Percentiles rank a stretch among this genome's conserved stretches.
Conservation (phyloP, 1,284 basidiomycete species). For the Malassezia sympodialis region DNA sequence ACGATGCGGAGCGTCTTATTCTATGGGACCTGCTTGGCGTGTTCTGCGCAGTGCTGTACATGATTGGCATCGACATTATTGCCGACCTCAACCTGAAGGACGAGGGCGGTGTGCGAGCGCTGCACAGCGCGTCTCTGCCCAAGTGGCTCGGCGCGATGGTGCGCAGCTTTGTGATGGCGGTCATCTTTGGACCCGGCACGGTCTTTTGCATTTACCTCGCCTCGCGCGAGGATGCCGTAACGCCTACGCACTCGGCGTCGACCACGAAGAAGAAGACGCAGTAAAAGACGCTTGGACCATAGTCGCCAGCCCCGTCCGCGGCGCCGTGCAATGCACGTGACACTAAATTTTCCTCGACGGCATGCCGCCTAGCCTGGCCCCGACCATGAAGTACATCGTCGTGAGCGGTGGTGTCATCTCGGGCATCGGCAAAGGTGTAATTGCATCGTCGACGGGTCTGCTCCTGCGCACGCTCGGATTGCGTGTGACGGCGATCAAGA, state of each 20-base stretch:
- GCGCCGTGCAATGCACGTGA: slow-evolving; percentile 9
- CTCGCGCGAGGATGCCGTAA: slow-evolving; percentile 13
- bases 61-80: slow-evolving; percentile 7
- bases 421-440: slow-evolving; percentile 52
- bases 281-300: neutral
- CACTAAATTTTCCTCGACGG: slow-evolving; percentile 2
- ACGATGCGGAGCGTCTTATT: slow-evolving; percentile 13
- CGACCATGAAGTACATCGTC: slow-evolving; percentile 50
- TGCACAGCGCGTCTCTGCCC: neutral
- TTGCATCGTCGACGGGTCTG: slow-evolving; percentile 83
- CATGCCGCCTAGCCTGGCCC: neutral
- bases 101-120: neutral
- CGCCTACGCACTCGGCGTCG: slow-evolving; percentile 2
- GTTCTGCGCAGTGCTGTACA: neutral
- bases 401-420: slow-evolving; percentile 50
- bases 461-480: slow-evolving; percentile 88
- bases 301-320: neutral
- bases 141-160: slow-evolving; percentile 1
- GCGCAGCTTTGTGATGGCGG: neutral
- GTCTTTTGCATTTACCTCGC: slow-evolving; percentile 13
- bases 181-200: slow-evolving; percentile 15
- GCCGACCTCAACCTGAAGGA: slow-evolving; percentile 11
- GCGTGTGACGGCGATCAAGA: slow-evolving; percentile 97
- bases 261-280: neutral
- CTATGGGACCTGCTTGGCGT: slow-evolving; percentile 9